Conservation (phyloP, 2,329 filamentous ascomycete genomes). For the Ophiosphaerella herpotricha region DNA sequence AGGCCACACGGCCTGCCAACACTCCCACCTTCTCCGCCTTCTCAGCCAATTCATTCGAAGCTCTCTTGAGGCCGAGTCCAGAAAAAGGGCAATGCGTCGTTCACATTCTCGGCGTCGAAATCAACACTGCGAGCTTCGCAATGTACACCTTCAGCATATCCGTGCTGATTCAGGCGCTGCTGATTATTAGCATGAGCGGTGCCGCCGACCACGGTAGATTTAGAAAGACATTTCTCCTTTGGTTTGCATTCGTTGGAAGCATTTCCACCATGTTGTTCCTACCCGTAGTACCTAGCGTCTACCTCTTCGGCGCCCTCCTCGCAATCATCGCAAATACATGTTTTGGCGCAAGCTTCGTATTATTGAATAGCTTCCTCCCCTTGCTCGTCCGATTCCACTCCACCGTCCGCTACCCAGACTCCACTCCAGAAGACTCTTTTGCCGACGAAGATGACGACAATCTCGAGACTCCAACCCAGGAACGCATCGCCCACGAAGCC, state of each 20-base stretch:
- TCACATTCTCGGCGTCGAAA: conserved; percentile 76
- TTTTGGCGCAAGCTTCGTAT: conserved; percentile 91
- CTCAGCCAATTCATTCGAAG: conserved; percentile 17
- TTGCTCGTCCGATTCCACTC: conserved; percentile 89
- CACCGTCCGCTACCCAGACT: conserved; percentile 47
- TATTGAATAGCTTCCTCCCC: conserved; percentile 93
- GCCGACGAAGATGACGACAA: conserved; percentile 37
- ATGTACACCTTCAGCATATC: conserved; percentile 98
- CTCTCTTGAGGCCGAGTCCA: conserved; percentile 26
- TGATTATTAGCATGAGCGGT: conserved; percentile 95
- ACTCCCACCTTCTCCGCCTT: conserved; percentile 23
- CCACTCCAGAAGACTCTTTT: conserved; percentile 22
- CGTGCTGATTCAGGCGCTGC: conserved; percentile 82
- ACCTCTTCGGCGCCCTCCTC: conserved; percentile 79
- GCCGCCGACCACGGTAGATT: conserved; percentile 90
- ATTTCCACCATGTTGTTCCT: conserved; percentile 87
- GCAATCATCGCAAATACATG: conserved; percentile 92
- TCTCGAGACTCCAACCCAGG: conserved; percentile 20
- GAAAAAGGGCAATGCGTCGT: conserved; percentile 73
- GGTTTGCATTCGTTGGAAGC: conserved; percentile 83
- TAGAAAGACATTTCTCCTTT: conserved; percentile 83
- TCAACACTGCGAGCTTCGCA: conserved; percentile 96
- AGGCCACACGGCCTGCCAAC: conserved; percentile 61
- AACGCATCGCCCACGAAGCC: conserved; percentile 27
- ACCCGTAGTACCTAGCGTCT: conserved; percentile 73